Evolutionary conservation across 345 rosid genomes (phyloP).

Genomic region (Populus pruinosa): DNA sequence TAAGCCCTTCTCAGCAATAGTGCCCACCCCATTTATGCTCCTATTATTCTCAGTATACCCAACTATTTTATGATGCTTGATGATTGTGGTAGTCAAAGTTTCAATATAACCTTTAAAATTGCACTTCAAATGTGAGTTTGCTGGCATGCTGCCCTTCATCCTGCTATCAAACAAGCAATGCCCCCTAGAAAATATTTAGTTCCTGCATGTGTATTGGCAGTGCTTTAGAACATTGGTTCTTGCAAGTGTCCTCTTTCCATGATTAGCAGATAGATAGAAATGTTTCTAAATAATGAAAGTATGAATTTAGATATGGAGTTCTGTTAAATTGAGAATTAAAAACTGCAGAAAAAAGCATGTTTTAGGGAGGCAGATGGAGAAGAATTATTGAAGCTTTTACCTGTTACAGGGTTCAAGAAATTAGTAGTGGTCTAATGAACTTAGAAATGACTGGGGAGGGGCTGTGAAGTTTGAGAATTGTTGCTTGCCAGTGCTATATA

Average conservation of each 20-base stretch:
- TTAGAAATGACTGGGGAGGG: not conserved
- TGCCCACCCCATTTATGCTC: not conserved
- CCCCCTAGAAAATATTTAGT: not conserved
- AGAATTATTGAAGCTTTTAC: not conserved
- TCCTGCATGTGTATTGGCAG: not conserved
- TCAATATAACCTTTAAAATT: not conserved
- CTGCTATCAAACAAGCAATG: slow-evolving; percentile 2
- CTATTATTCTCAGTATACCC: not conserved
- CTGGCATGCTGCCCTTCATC: not conserved
- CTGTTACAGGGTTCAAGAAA: not conserved
- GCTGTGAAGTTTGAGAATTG: not conserved
- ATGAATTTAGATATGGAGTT: not conserved
- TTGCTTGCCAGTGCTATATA: not conserved
- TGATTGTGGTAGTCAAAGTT: not conserved
- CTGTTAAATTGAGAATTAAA: not conserved
- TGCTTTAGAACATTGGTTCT: not conserved
- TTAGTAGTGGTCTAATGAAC: not conserved
- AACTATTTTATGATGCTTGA: not conserved
- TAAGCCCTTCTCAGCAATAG: not conserved
- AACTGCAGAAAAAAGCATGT: not conserved
- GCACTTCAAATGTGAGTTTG: not conserved
- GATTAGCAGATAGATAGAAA: too few relatives aligned
- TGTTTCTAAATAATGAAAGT: not conserved
- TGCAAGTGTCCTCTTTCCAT: too few relatives aligned
- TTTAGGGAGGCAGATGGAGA: not conserved